Evolutionary conservation across 768 basidiomycete genomes (phyloP).

Genomic region (Termitomyces sp.): DNA sequence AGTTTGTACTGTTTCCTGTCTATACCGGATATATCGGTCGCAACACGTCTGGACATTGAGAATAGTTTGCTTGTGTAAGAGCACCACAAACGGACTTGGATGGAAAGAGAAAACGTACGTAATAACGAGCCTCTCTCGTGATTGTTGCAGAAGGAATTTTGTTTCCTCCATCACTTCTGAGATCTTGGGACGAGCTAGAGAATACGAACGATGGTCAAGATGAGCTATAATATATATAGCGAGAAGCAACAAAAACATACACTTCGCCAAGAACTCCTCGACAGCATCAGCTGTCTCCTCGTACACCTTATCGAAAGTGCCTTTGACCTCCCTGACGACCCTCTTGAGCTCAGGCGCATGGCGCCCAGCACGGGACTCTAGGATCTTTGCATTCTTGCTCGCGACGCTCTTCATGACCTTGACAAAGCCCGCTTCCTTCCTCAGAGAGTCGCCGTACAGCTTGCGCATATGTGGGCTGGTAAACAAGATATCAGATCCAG

Average conservation of each 20-base stretch:
- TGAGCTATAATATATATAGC: background rate
- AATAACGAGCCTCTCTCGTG: constrained; percentile 86
- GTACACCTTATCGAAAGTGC: constrained; percentile 93
- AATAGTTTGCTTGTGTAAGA: constrained; percentile 1
- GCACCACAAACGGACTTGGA: background rate
- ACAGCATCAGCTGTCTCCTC: constrained; percentile 91
- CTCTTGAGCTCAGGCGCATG: constrained; percentile 82
- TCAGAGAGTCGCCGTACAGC: constrained; percentile 88
- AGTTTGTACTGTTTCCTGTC: constrained; percentile 80
- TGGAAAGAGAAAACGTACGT: constrained; percentile 51
- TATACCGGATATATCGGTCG: constrained; percentile 75
- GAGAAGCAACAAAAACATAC: constrained; percentile 41
- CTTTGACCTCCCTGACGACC: constrained; percentile 83
- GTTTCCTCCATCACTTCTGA: constrained; percentile 93
- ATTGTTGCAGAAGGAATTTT: constrained; percentile 86
- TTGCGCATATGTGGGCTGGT: constrained; percentile 96
- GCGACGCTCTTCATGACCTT: constrained; percentile 97
- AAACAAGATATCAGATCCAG: background rate
- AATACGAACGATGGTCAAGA: constrained; percentile 6
- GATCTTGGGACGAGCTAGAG: constrained; percentile 80
- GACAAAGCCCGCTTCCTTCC: constrained; percentile 95
- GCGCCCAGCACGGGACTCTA: constrained; percentile 74
- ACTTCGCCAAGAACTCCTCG: constrained; percentile 90
- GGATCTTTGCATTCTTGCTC: constrained; percentile 69
- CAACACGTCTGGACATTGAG: constrained; percentile 59